Evolutionary conservation across 192 early-diverging fungal species (phyloP), one percentile per base, ranked within the genome.

Genomic region (Dissophora globulifera): DNA sequence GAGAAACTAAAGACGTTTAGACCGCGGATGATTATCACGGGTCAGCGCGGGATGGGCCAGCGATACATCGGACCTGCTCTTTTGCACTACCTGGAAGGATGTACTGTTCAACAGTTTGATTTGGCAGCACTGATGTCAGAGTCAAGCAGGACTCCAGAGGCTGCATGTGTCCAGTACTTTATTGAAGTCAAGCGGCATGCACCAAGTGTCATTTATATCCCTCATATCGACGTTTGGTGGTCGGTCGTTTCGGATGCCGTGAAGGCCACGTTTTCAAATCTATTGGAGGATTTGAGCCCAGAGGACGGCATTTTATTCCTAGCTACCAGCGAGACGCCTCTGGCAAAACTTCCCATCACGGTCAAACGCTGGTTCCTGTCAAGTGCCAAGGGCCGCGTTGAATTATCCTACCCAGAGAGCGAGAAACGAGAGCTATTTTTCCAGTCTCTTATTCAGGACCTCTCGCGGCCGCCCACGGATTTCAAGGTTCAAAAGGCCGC

Each of bases 1-100:
- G 67, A 71, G 22, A 65, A 75, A 41, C 61, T 71, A 27, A 74
- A 62, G 20, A 78, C 67, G 4, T 87, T 87, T 54, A 62, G 82
- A 32, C 91, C 91, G 26, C 82, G 91, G 4, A 59, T 92, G 20
- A 76, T 90, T 33, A 65, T 94, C 16, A 67, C 65, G 22, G 91
- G 93, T 2, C 19, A 58, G 7, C 60, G 81, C 13, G 86, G 88
- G 0, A 86, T 90, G 84, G 91, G 89, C 3, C 89, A 91, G 61
- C 59, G 49, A 1, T 58, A 79, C 3, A 58, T 92, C 25, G 88
- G 83, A 0, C 78, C 82, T 0, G 90, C 89, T 0, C 63, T 86
- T 4, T 48, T 89, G 13, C 81, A 86, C 31, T 64, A 67, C 33
- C 48, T 93, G n/a, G 88, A 88, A 40, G 81, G 84, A 15, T 80